Percentiles rank a stretch among this genome's conserved stretches.
These are phyloP conservation scores for Globisporangium nagaii DNA, from an alignment of 352 stramenopile genomes.

Conservation along the genomic window DNA sequence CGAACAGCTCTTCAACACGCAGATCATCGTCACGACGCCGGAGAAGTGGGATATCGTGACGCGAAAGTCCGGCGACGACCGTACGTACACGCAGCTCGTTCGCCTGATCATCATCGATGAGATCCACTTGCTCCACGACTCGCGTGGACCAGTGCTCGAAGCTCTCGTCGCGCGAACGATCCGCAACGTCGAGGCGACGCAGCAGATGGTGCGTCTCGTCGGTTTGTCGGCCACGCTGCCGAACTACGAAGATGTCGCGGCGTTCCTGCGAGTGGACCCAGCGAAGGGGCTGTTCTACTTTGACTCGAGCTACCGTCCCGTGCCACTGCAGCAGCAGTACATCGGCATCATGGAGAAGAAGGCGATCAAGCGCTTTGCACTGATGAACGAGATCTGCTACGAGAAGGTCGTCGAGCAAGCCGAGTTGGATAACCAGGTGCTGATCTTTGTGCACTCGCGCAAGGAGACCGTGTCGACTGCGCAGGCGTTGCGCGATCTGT, in stretches of 20 bases:
- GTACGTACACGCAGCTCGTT: slow-evolving; percentile 98
- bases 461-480: slow-evolving; percentile 98
- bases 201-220: slow-evolving; percentile 96
- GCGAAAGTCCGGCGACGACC: slow-evolving; percentile 95
- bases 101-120: slow-evolving; percentile 99
- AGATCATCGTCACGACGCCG: slow-evolving; percentile 99
- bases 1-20: slow-evolving; percentile 97
- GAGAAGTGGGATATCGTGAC: slow-evolving; percentile 99
- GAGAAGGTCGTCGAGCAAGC: slow-evolving; percentile 97
- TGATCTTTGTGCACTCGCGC: slow-evolving; percentile 99
- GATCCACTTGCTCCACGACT: slow-evolving; percentile 99
- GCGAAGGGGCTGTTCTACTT: slow-evolving; percentile 99
- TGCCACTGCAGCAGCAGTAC: slow-evolving; percentile 99
- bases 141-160: slow-evolving; percentile 97
- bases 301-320: slow-evolving; percentile 98
- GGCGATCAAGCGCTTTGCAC: slow-evolving; percentile 96
- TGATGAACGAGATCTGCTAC: slow-evolving; percentile 99
- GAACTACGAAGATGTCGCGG: slow-evolving; percentile 99
- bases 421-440: slow-evolving; percentile 94
- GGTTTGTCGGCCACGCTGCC: slow-evolving; percentile 98
- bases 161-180: slow-evolving; percentile 97
- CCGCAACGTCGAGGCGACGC: slow-evolving; percentile 96
- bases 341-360: slow-evolving; percentile 99
- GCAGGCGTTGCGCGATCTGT: slow-evolving; percentile 94
- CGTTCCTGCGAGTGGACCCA: slow-evolving; percentile 97